Evolutionary conservation across 305 asterid species (phyloP).

Genomic region (Fraxinus albicans): DNA sequence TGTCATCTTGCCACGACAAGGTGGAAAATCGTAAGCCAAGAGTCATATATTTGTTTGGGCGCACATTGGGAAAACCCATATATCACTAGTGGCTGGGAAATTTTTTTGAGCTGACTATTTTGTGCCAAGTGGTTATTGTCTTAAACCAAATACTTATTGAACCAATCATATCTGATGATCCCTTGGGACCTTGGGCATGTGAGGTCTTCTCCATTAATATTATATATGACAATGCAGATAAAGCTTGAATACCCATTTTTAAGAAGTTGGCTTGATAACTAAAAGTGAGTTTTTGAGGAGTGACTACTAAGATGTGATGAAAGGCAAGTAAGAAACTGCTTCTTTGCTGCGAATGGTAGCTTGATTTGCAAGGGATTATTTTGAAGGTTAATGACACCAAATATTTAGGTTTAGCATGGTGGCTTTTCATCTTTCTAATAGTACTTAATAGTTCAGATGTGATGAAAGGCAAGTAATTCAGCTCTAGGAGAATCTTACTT

Average conservation of each 20-base stretch:
- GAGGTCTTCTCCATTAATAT: not conserved
- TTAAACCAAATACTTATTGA: not conserved
- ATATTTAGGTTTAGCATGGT: not conserved
- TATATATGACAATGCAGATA: not conserved
- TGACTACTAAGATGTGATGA: not conserved
- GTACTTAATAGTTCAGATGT: not conserved
- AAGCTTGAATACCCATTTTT: not conserved
- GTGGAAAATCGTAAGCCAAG: not conserved
- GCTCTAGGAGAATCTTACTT: not conserved
- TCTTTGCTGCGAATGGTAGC: not conserved
- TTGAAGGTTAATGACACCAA: not conserved
- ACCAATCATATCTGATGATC: not conserved
- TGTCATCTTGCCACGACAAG: not conserved
- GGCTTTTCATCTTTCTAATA: not conserved
- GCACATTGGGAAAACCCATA: not conserved
- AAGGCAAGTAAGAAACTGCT: not conserved
- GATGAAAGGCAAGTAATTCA: not conserved
- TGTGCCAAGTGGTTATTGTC: not conserved
- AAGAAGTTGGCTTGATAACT: not conserved
- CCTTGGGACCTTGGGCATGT: not conserved
- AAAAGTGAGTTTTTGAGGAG: not conserved
- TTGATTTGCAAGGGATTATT: not conserved
- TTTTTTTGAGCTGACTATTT: not conserved
- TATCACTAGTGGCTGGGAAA: not conserved
- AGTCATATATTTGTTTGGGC: not conserved